phyloP scores from a whole-genome alignment of 2,329 filamentous ascomycete genomes.

The Fonsecaea multimorphosa region DNA sequence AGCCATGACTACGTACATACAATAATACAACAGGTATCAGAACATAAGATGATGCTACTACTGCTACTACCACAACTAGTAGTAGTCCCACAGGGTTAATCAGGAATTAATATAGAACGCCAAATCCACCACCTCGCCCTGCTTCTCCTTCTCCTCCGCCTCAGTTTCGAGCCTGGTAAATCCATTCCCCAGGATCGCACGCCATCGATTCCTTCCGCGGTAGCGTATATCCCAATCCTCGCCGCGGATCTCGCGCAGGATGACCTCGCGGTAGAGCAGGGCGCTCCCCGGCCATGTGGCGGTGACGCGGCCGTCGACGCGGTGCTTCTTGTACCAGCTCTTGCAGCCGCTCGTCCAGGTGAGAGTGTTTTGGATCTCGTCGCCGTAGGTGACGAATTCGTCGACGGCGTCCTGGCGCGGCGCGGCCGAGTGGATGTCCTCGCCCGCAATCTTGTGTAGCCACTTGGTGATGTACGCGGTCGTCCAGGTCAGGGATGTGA shows the following conservation, averaged over 20 bases:
- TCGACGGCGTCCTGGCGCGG: conserved; percentile 42
- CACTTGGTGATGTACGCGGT: conserved; percentile 44
- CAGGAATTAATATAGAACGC: conserved; percentile 28
- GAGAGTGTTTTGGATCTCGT: conserved; percentile 44
- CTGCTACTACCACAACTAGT: no score
- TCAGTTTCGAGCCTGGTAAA: conserved; percentile 50
- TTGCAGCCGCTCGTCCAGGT: conserved; percentile 37
- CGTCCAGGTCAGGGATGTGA: conserved; percentile 39
- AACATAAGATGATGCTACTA: no score
- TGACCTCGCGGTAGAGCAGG: conserved; percentile 45
- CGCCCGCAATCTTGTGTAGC: conserved; percentile 44
- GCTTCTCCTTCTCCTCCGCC: conserved; percentile 18
- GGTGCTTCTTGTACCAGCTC: conserved; percentile 35
- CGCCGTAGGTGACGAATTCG: conserved; percentile 45
- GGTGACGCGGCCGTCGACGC: conserved; percentile 33
- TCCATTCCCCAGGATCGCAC: conserved; percentile 46
- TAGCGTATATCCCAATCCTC: conserved; percentile 35
- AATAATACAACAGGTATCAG: no score
- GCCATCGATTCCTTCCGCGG: conserved; percentile 24
- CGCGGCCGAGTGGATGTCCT: conserved; percentile 43
- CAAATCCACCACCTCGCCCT: conserved; percentile 30
- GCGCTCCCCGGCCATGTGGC: conserved; percentile 37
- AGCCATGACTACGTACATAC: no score
- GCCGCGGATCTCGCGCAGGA: conserved; percentile 44
- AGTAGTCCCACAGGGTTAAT: neutral